These are phyloP conservation scores for Penicillium frequentans DNA, from an alignment of 2,329 filamentous ascomycete genomes.

Conservation along the genomic window DNA sequence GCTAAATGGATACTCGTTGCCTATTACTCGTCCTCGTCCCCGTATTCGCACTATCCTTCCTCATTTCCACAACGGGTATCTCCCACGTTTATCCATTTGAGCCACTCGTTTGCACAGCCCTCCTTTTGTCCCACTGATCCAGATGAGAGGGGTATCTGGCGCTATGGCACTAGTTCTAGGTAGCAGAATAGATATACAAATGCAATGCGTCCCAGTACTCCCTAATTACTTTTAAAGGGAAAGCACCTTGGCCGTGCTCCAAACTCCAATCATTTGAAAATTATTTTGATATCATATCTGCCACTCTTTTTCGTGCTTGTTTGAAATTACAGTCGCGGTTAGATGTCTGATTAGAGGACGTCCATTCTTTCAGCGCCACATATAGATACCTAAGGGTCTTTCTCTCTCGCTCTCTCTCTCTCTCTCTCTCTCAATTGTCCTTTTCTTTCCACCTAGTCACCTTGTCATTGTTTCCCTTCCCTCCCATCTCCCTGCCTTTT, in stretches of 20 bases:
- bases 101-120: background rate
- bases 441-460: background rate
- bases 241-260: background rate
- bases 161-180: background rate
- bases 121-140: background rate
- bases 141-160: background rate
- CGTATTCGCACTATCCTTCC: background rate
- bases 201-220: background rate
- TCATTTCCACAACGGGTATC: background rate
- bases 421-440: background rate
- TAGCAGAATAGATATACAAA: background rate
- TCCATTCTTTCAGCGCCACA: background rate
- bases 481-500: no score
- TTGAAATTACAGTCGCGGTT: background rate
- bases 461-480: no score
- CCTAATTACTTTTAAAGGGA: background rate
- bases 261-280: background rate
- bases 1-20: background rate
- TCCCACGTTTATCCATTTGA: background rate
- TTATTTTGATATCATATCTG: background rate
- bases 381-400: background rate
- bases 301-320: background rate
- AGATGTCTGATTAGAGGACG: background rate
- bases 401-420: no score
- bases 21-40: background rate